Conservation (phyloP, 495 filamentous ascomycete genomes). For the Penicillium fimorum region DNA sequence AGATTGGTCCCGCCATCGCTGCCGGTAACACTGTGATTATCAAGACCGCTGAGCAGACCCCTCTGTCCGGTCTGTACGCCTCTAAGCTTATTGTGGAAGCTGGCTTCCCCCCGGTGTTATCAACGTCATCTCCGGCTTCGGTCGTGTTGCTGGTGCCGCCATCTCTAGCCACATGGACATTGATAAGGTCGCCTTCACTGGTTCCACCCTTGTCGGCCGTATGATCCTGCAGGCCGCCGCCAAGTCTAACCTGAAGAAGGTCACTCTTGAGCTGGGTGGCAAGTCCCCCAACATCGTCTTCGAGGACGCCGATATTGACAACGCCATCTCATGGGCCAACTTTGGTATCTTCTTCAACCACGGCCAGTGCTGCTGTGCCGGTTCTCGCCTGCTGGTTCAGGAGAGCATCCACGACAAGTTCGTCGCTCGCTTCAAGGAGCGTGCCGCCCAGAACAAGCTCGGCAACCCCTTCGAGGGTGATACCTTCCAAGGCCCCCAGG, state of each 20-base stretch:
- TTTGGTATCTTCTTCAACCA: slow-evolving; percentile 99
- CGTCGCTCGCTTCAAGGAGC: slow-evolving; percentile 80
- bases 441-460: slow-evolving; percentile 77
- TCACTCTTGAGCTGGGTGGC: slow-evolving; percentile 96
- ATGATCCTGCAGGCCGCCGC: slow-evolving; percentile 95
- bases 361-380: slow-evolving; percentile 97
- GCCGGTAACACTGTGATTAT: slow-evolving; percentile 87
- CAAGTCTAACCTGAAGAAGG: slow-evolving; percentile 95
- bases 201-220: slow-evolving; percentile 87
- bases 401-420: slow-evolving; percentile 97
- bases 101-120: slow-evolving; percentile 96
- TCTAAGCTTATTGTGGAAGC: slow-evolving; percentile 84
- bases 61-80: slow-evolving; percentile 81
- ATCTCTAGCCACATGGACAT: slow-evolving; percentile 94
- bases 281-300: slow-evolving; percentile 99
- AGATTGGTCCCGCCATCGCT: slow-evolving; percentile 91
- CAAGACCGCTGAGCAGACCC: slow-evolving; percentile 97
- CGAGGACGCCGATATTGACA: slow-evolving; percentile 91
- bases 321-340: slow-evolving; percentile 97
- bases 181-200: slow-evolving; percentile 98
- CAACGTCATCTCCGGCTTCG: slow-evolving; percentile 93
- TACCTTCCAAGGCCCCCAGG: slow-evolving; percentile 98
- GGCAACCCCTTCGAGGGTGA: slow-evolving; percentile 84
- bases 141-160: slow-evolving; percentile 85
- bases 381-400: slow-evolving; percentile 93